Conservation (phyloP, 495 filamentous ascomycete species). For the Tuber brumale region DNA sequence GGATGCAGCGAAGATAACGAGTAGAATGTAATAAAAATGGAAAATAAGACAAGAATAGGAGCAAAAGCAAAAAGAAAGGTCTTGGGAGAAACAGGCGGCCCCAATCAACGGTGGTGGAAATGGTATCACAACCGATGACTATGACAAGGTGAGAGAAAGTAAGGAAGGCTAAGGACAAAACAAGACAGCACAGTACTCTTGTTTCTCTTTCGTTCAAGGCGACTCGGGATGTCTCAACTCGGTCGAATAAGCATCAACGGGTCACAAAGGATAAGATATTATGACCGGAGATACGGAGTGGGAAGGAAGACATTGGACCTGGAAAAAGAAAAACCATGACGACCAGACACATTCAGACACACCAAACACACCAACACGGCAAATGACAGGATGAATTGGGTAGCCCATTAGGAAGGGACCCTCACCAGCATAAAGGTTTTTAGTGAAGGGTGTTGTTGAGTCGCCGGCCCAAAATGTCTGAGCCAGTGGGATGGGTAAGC, state of each 20-base stretch:
- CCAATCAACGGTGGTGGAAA: conserved; percentile 12
- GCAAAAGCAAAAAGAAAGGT: conserved; percentile 14
- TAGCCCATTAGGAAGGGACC: background rate
- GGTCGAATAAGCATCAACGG: background rate
- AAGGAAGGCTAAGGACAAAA: background rate
- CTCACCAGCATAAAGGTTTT: background rate
- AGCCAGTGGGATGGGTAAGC: conserved; percentile 18
- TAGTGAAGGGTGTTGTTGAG: background rate
- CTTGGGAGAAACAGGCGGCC: conserved; percentile 11
- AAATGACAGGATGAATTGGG: background rate
- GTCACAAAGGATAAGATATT: background rate
- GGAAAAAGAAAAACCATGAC: background rate
- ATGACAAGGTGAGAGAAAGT: conserved; percentile 3
- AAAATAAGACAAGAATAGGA: conserved; percentile 19
- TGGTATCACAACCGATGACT: conserved; percentile 11
- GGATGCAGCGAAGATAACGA: conserved; percentile 15
- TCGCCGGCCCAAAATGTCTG: conserved; percentile 1
- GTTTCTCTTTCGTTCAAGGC: conserved; percentile 4
- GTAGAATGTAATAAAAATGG: conserved; percentile 6
- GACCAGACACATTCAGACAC: background rate
- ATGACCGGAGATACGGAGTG: background rate
- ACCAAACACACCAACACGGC: background rate
- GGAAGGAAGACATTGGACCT: conserved; percentile 1
- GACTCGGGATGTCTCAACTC: conserved; percentile 1
- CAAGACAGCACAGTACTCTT: background rate